Evolutionary conservation across 2,329 filamentous ascomycete species (phyloP), one percentile per base, ranked within the genome.

Genomic region (Exophiala oligosperma): DNA sequence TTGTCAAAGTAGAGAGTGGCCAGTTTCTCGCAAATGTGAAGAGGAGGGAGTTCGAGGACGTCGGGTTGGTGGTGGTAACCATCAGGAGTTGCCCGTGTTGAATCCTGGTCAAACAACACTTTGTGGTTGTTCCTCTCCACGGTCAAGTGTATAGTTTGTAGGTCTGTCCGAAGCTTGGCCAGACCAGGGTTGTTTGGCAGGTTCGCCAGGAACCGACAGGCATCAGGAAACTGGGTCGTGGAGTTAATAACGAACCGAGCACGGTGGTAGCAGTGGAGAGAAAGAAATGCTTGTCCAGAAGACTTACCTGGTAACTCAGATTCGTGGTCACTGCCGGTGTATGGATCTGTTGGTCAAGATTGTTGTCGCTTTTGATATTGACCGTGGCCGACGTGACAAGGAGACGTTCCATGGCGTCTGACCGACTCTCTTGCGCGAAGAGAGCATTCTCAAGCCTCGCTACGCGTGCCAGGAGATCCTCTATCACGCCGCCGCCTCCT

Each of bases 1-100:
- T 67, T 63, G 52, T 67, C 57, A 32, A 67, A 67, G 49, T 67
- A 67, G 24, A 62, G 58, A 3, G 58, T 46, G 7, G 57, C 51
- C 35, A 67, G 50, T 29, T 32, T 53, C 24, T 59, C 26, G 53
- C 65, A 67, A 12, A 61, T 43, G 2, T 57, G 47, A 11, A 56
- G 53, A 3, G 63, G 49, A n/a, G 63, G 63, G 3, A 65, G 51
- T 3, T 60, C 41, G 6, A 60, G 40, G 21, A 37, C 44, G n/a
- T 49, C 21, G 17, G 17, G 17, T 17, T 17, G 17, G 1, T 17
- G 17, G 5, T 29, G 50, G 32, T 35, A 35, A 11, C 21, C 28
- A 17, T 17, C 17, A 17, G 17, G 17, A 8, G 38, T 46, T 4
- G 43, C 28, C 32, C 44, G 49, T 8, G 41, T 49, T 38, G 40